Base-by-base conservation (phyloP, 306 rosid species). In the Cicer cuneatum region DNA sequence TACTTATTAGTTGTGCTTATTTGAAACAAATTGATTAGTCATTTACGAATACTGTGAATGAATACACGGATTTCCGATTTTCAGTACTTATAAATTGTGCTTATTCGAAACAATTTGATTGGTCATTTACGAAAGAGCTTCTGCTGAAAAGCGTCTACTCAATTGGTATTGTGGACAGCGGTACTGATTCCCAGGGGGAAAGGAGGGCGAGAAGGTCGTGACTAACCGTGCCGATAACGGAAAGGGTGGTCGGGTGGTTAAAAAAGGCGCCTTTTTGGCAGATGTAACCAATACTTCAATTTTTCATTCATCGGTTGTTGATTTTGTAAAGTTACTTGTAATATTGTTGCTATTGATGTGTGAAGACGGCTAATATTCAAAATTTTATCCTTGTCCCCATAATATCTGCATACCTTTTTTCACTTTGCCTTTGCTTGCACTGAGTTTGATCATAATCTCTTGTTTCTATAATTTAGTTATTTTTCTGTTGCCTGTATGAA, bases 401-500 rank as follows among this genome's bases (percentile, higher is more conserved):
- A 35, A 58, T 35, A 35, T 60, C 7, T 5, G 29, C 5, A 57
- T 57, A 59, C 10, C 19, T 38, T 24, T 24, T 33, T 59, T 59
- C 11, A 7, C 37, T 60, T 12, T 2, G 77, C 68, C 38, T 52
- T 6, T 71, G 40, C 15, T 62, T 61, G 29, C 7, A 40, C 38
- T 40, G 33, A 10, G 2, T 66, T 12, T 52, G 37, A 60, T 40
- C 12, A 52, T 47, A 37, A 2, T 54, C 40, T 52, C 13, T 13
- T 51, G 9, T 14, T 29, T 48, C 41, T 1, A 48, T 21, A 46
- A n/a, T 7, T 40, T 12, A 3, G 33, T 49, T 43, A 4, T 47
- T 45, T 61, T 64, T 69, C 1, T 58, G 58, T 48, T 71, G 16
- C 52, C 10, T 19, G 7, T 73, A 45, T 46, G 7, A 62, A 47